phyloP scores from a whole-genome alignment of 257 asterid genomes.

The Nicotiana otophora region DNA sequence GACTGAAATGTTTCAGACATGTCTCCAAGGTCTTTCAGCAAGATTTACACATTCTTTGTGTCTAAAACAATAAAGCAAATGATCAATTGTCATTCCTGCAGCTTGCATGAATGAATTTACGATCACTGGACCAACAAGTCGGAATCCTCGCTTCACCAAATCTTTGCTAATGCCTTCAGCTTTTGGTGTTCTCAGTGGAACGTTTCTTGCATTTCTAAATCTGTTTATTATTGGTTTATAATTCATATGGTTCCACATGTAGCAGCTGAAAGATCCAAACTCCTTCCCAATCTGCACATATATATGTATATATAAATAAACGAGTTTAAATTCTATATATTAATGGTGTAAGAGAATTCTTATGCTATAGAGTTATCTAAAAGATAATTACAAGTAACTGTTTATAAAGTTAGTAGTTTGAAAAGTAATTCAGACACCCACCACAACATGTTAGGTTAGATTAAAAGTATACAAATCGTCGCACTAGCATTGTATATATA shows the following conservation, averaged over 20 bases:
- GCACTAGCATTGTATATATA: too few relatives aligned
- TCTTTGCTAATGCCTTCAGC: constrained; percentile 93
- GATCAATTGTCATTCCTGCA: constrained; percentile 80
- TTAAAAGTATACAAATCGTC: too few relatives aligned
- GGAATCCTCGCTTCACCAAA: constrained; percentile 65
- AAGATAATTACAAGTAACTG: background rate
- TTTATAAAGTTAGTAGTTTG: too few relatives aligned
- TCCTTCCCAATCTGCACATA: constrained; percentile 50
- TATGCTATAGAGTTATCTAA: background rate
- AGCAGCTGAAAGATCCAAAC: constrained; percentile 74
- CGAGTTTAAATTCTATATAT: background rate
- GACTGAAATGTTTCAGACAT: constrained; percentile 32
- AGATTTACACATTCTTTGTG: constrained; percentile 59
- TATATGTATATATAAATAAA: background rate
- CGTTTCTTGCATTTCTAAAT: constrained; percentile 58
- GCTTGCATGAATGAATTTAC: constrained; percentile 90
- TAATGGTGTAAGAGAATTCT: background rate
- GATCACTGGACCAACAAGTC: constrained; percentile 80
- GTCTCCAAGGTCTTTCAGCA: constrained; percentile 97
- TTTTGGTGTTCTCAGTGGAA: constrained; percentile 78
- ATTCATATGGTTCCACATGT: constrained; percentile 72
- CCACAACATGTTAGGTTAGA: too few relatives aligned
- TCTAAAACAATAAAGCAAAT: constrained; percentile 72
- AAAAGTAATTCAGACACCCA: too few relatives aligned
- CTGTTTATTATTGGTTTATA: constrained; percentile 78